A percentile compares a stretch with the other conserved stretches of the same genome.
These are phyloP conservation scores for Tulasnella sp. DNA, from an alignment of 768 basidiomycete genomes.

Conservation along the genomic window DNA sequence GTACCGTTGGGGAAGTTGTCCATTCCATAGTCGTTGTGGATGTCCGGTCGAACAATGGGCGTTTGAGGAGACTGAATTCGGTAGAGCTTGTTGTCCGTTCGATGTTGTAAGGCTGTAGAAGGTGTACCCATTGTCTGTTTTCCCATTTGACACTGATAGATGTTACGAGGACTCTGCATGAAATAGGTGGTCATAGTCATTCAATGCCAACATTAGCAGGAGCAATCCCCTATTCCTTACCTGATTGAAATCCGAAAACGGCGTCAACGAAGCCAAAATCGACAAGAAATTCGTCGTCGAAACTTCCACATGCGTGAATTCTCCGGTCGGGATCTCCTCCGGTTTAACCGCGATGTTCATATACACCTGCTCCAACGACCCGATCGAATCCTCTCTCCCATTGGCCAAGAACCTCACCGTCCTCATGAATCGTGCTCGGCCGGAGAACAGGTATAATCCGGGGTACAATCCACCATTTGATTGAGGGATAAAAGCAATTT, in stretches of 20 bases:
- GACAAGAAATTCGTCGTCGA: conserved; percentile 93
- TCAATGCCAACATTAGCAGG: background rate
- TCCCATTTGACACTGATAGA: conserved; percentile 98
- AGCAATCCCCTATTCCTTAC: conserved; percentile 42
- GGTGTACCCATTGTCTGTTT: conserved; percentile 99
- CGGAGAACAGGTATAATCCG: conserved; percentile 87
- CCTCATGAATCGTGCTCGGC: conserved; percentile 91
- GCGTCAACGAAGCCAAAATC: conserved; percentile 94
- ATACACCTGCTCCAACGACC: conserved; percentile 97
- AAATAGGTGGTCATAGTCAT: conserved; percentile 23
- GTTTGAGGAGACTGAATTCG: conserved; percentile 92
- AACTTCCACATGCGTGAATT: conserved; percentile 90
- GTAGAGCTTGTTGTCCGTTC: conserved; percentile 98
- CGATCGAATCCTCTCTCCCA: conserved; percentile 82
- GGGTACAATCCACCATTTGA: conserved; percentile 96
- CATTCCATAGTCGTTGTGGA: conserved; percentile 96
- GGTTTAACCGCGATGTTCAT: conserved; percentile 95
- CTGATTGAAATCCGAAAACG: conserved; percentile 99
- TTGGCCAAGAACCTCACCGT: conserved; percentile 90
- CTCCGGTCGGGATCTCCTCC: conserved; percentile 68
- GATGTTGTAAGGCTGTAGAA: conserved; percentile 80
- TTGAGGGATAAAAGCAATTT: conserved; percentile 86
- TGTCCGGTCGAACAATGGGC: conserved; percentile 84
- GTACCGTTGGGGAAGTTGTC: conserved; percentile 98
- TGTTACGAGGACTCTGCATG: conserved; percentile 76